A percentile compares a stretch with the other conserved stretches of the same genome.
Evolutionary conservation across 345 rosid genomes (phyloP).

Genomic region (Arabis hirsuta): DNA sequence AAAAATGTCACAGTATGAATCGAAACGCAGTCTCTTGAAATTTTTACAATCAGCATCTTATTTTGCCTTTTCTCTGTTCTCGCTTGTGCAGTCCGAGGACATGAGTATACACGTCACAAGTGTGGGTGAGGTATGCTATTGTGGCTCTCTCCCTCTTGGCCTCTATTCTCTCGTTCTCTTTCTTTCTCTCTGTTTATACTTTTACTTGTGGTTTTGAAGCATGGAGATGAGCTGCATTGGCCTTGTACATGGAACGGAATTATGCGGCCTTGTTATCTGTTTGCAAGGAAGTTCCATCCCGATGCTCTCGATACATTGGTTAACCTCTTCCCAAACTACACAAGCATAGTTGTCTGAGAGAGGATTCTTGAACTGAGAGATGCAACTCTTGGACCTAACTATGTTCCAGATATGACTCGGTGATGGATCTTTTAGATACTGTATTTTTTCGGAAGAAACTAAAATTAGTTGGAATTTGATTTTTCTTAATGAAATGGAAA

Average conservation of each 20-base stretch:
- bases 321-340: conserved; percentile 75
- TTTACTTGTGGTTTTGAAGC: conserved; percentile 40
- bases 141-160: neutral
- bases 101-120: conserved; percentile 80
- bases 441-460: conserved; percentile 33
- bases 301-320: conserved; percentile 70
- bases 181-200: neutral
- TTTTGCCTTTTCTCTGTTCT: conserved; percentile 1
- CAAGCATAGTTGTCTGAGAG: conserved; percentile 45
- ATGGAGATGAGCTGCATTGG: conserved; percentile 64
- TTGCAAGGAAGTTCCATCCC: conserved; percentile 86
- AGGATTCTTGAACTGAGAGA: conserved; percentile 34
- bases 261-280: conserved; percentile 87
- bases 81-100: conserved; percentile 68
- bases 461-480: conserved; percentile 21
- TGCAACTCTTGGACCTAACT: conserved; percentile 27
- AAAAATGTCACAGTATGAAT: conserved; percentile 73
- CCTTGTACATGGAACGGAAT: conserved; percentile 95
- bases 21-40: neutral
- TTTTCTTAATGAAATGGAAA: conserved; percentile 32
- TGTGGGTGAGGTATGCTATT: conserved; percentile 54
- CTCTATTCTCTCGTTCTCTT: neutral
- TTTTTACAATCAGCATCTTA: neutral
- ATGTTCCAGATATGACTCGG: conserved; percentile 15
- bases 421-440: conserved; percentile 32